Conservation (phyloP, 78 protist genomes). For the Tieghemostelium lacteum region DNA sequence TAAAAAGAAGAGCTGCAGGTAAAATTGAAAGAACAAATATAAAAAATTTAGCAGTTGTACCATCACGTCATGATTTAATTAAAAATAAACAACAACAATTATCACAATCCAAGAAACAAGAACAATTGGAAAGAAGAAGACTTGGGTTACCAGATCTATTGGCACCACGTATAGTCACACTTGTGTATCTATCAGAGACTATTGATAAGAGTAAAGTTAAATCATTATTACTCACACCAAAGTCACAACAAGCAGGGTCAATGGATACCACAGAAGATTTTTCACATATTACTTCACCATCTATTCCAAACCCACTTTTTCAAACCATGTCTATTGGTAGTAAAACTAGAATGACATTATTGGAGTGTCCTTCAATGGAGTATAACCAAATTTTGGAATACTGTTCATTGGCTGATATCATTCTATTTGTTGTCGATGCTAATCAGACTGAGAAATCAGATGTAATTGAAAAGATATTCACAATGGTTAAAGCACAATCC, state of each 20-base stretch:
- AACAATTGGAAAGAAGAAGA: constrained; percentile 44
- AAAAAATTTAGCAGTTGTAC: constrained; percentile 14
- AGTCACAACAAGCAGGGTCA: not conserved
- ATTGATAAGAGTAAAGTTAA: constrained; percentile 2
- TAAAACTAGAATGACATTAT: constrained; percentile 45
- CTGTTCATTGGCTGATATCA: constrained; percentile 63
- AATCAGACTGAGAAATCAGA: constrained; percentile 1
- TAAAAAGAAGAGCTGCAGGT: constrained; percentile 72
- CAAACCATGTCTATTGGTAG: constrained; percentile 1
- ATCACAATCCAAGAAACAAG: constrained; percentile 29
- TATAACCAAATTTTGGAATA: constrained; percentile 24
- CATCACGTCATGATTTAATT: not conserved
- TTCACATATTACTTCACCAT: not conserved
- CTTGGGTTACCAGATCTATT: constrained; percentile 56
- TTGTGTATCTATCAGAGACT: constrained; percentile 26
- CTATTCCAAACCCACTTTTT: not conserved
- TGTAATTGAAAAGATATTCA: constrained; percentile 36
- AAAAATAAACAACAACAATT: constrained; percentile 9
- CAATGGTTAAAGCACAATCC: constrained; percentile 84
- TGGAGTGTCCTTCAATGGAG: constrained; percentile 1
- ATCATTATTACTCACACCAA: not conserved
- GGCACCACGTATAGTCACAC: constrained; percentile 24
- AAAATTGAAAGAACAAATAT: constrained; percentile 59
- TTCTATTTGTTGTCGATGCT: constrained; percentile 57
- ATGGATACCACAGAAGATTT: not conserved